Evolutionary conservation across 441 rosid species (phyloP), one percentile per base, ranked within the genome.

Genomic region (Jatropha multifida): DNA sequence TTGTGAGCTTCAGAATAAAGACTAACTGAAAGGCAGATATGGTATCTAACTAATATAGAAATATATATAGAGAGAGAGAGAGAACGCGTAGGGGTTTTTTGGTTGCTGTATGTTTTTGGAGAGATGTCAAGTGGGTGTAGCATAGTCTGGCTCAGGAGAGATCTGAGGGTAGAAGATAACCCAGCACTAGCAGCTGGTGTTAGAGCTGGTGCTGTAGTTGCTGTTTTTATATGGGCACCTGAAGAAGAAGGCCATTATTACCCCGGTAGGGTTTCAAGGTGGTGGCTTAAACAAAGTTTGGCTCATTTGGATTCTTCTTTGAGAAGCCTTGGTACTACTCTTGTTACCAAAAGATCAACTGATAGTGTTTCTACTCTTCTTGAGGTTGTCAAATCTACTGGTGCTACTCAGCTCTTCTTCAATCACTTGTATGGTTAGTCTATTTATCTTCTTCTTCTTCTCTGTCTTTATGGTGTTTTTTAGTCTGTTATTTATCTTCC

Each of bases 131-230:
- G 91, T 76, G 89, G 90, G 49, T 87, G 98, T 78, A 93, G 95
- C 83, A 92, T 95, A 84, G 97, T 95, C 64, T 95, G 99, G 99
- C 90, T 95, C 83, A 92, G 99, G 81, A 93, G 98, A 89, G 99
- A 95, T 92, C 97, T 95, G 70, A 93, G 99, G 78, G 96, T 93
- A 3, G 98, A 95, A 82, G 98, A 95, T 79, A 93, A 95, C 68
- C 96, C 98, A 58, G 99, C 98, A 60, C 88, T 95, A 37, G 89
- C 94, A 51, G 98, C 96, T 65, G 98, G 95, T 71, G 99, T 93
- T 14, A 87, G 99, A 81, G 85, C 95, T 18, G 99, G 98, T 44
- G 86, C 96, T 81, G 96, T 95, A 72, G 75, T 93, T 76, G 90
- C 95, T 8, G 84, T 95, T 14, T 95, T 89, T 80, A 78, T 96